Evolutionary conservation across 2,329 filamentous ascomycete genomes (phyloP).

Genomic region (Zalaria obscura): DNA sequence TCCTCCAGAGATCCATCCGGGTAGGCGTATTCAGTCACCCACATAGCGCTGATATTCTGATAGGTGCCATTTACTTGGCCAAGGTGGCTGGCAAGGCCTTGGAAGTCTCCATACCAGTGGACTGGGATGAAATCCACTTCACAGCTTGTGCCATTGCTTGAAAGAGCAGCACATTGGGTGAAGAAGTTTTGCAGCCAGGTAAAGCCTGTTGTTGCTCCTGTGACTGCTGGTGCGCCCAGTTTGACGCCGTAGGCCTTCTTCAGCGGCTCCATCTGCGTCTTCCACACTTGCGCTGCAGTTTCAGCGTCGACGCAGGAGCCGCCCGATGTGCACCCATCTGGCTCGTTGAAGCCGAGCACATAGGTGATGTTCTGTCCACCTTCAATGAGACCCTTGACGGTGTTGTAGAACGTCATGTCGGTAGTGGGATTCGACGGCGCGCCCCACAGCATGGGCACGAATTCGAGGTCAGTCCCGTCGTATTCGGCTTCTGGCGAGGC

Average conservation of each 20-base stretch:
- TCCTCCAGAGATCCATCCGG: constrained; percentile 38
- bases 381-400: constrained; percentile 41
- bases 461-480: constrained; percentile 44
- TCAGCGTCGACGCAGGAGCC: constrained; percentile 48
- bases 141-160: constrained; percentile 23
- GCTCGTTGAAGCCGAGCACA: constrained; percentile 69
- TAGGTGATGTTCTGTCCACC: constrained; percentile 46
- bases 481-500: constrained; percentile 28
- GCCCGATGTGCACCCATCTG: constrained; percentile 46
- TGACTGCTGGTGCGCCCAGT: constrained; percentile 57
- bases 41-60: constrained; percentile 41
- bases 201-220: constrained; percentile 44
- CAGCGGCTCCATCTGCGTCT: constrained; percentile 56
- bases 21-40: constrained; percentile 67
- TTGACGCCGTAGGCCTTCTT: constrained; percentile 45
- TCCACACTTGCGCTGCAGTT: constrained; percentile 54
- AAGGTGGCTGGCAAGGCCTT: constrained; percentile 51
- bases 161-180: constrained; percentile 31
- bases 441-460: constrained; percentile 73
- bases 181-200: constrained; percentile 57
- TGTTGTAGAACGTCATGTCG: constrained; percentile 46
- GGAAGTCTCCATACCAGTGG: constrained; percentile 50
- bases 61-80: constrained; percentile 41
- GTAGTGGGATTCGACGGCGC: constrained; percentile 23
- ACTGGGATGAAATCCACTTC: constrained; percentile 35